Evolutionary conservation across 768 basidiomycete species (phyloP).

Genomic region (Leccinum sublutescens): DNA sequence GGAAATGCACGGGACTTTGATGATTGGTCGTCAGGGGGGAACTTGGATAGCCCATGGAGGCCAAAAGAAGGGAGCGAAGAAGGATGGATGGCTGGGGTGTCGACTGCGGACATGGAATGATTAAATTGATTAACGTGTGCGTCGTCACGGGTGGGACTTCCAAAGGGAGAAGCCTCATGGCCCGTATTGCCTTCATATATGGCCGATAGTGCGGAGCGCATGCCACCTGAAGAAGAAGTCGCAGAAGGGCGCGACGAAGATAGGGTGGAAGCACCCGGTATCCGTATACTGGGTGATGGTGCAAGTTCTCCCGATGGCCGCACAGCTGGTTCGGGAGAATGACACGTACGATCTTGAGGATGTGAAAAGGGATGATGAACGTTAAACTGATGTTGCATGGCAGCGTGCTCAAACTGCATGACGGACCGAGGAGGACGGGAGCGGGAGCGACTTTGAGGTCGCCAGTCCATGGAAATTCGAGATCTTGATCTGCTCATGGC

Average conservation of each 20-base stretch:
- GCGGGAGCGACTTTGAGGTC: constrained; percentile 72
- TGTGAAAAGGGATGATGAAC: constrained; percentile 46
- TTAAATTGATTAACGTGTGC: constrained; percentile 35
- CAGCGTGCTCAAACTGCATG: constrained; percentile 46
- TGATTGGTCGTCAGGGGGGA: constrained; percentile 31
- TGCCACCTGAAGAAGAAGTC: constrained; percentile 37
- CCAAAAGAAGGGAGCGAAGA: constrained; percentile 75
- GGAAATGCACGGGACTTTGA: constrained; percentile 61
- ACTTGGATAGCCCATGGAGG: constrained; percentile 53
- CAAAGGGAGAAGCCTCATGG: constrained; percentile 36
- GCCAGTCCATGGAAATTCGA: constrained; percentile 90
- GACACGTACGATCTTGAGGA: constrained; percentile 24
- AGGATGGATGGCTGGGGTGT: constrained; percentile 55
- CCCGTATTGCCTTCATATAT: constrained; percentile 46
- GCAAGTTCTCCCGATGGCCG: constrained; percentile 23
- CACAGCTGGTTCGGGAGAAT: constrained; percentile 26
- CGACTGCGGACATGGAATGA: constrained; percentile 40
- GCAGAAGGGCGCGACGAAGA: constrained; percentile 49
- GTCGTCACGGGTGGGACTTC: constrained; percentile 33
- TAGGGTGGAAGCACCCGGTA: constrained; percentile 43
- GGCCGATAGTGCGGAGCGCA: constrained; percentile 45
- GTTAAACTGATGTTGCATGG: constrained; percentile 38
- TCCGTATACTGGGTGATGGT: constrained; percentile 35
- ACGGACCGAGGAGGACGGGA: constrained; percentile 66
- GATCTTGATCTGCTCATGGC: constrained; percentile 89